Conservation (phyloP, 139 green algal species). For the Medakamo hakoo region DNA sequence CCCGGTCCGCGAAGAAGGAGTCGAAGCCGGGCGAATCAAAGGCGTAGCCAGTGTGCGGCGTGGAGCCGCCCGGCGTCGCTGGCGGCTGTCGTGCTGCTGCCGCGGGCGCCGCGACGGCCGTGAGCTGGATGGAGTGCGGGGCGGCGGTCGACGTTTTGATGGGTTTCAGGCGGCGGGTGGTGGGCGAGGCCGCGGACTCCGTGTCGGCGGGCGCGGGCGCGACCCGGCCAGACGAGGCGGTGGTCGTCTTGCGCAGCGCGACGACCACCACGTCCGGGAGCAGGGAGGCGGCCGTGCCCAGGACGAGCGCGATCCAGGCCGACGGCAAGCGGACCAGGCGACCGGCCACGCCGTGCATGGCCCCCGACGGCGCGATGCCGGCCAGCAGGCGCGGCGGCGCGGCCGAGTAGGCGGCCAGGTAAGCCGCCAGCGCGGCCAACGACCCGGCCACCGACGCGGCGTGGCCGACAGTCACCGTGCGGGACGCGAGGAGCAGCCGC, state of each 20-base stretch:
- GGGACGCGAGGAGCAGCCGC: slow-evolving; percentile 17
- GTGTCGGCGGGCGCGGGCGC: too few relatives aligned
- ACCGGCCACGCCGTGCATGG: not conserved
- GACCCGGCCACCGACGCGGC: slow-evolving; percentile 15
- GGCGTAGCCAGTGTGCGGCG: slow-evolving; percentile 7
- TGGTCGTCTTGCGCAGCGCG: too few relatives aligned
- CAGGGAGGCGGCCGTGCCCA: slow-evolving; percentile 2
- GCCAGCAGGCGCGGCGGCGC: slow-evolving; percentile 5
- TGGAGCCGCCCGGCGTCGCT: not conserved
- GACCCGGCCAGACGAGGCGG: too few relatives aligned
- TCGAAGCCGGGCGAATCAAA: slow-evolving; percentile 5
- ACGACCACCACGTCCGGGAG: slow-evolving; percentile 6
- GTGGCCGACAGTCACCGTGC: slow-evolving; percentile 24
- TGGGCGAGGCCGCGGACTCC: too few relatives aligned
- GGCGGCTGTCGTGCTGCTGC: not conserved
- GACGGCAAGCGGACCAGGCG: not conserved
- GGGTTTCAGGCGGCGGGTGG: too few relatives aligned
- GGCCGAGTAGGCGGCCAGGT: slow-evolving; percentile 19
- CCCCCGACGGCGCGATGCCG: not conserved
- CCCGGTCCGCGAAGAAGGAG: slow-evolving; percentile 3
- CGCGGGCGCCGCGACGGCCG: too few relatives aligned
- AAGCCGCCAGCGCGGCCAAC: slow-evolving; percentile 20
- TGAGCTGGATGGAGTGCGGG: too few relatives aligned
- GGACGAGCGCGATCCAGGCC: slow-evolving; percentile 7
- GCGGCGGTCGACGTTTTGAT: too few relatives aligned